Evolutionary conservation across 2,329 filamentous ascomycete genomes (phyloP).

Genomic region (Aspergillaceae sp.): DNA sequence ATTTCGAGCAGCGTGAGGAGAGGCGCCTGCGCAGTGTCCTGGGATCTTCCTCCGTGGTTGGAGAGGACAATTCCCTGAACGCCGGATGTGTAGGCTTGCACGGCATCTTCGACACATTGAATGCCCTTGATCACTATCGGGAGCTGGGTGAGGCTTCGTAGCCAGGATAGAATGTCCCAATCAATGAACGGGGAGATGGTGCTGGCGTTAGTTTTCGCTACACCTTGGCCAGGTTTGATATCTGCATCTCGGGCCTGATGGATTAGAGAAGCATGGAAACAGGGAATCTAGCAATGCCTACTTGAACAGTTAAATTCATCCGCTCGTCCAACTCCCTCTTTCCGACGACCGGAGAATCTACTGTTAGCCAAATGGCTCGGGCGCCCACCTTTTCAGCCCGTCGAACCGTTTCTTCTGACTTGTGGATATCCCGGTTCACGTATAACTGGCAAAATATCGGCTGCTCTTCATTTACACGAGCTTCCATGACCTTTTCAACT

Average conservation of each 20-base stretch:
- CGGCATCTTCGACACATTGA: constrained; percentile 43
- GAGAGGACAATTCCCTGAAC: constrained; percentile 38
- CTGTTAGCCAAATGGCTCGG: constrained; percentile 25
- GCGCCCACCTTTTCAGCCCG: constrained; percentile 20
- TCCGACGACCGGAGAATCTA: constrained; percentile 27
- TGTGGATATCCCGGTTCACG: constrained; percentile 23
- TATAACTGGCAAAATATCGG: constrained; percentile 33
- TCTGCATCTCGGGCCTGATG: constrained; percentile 6
- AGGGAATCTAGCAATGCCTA: constrained; percentile 2
- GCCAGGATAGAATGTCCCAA: constrained; percentile 29
- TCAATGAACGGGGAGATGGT: constrained; percentile 22
- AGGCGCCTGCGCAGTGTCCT: constrained; percentile 40
- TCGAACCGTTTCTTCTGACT: constrained; percentile 17
- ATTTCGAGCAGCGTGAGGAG: constrained; percentile 56
- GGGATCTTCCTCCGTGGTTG: constrained; percentile 40
- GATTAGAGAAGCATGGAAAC: neutral
- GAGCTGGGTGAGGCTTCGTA: constrained; percentile 30
- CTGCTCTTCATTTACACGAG: constrained; percentile 11
- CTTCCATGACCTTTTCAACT: constrained; percentile 30
- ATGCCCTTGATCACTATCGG: constrained; percentile 35
- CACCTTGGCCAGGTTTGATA: constrained; percentile 12
- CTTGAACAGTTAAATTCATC: constrained; percentile 17
- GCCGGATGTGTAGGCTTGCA: constrained; percentile 37
- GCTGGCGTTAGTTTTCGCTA: constrained; percentile 22
- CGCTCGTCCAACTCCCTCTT: constrained; percentile 26